phyloP scores from a whole-genome alignment of 2,329 filamentous ascomycete genomes.

The Thielaviopsis euricoi region DNA sequence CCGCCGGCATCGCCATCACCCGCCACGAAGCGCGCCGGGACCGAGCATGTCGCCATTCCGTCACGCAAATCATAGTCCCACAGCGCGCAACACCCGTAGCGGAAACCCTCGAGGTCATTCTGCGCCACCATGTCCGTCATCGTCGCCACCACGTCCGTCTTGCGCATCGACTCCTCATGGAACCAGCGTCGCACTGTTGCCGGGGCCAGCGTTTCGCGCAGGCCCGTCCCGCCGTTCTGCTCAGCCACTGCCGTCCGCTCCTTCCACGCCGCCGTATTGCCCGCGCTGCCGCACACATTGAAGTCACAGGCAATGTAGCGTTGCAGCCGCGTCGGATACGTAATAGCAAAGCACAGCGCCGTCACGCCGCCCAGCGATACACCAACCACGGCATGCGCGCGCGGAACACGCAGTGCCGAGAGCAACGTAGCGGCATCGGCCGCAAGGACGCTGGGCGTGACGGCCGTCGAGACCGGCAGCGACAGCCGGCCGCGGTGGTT shows the following conservation, averaged over 20 bases:
- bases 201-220: constrained; percentile 46
- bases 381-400: constrained; percentile 52
- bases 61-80: constrained; percentile 53
- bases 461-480: constrained; percentile 30
- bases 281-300: constrained; percentile 52
- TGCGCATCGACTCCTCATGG: constrained; percentile 34
- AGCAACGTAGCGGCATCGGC: constrained; percentile 52
- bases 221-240: constrained; percentile 36
- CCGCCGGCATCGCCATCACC: constrained; percentile 55
- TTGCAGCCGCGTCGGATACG: constrained; percentile 39
- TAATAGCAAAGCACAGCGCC: constrained; percentile 53
- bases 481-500: constrained; percentile 52
- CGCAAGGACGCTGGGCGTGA: constrained; percentile 48
- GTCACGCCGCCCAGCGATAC: constrained; percentile 74
- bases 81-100: constrained; percentile 49
- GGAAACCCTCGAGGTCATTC: constrained; percentile 57
- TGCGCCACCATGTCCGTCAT: constrained; percentile 52
- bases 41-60: constrained; percentile 33
- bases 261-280: constrained; percentile 65
- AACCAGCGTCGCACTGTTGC: constrained; percentile 68
- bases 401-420: constrained; percentile 49
- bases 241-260: constrained; percentile 57
- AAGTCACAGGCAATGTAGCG: constrained; percentile 65
- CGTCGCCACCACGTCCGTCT: constrained; percentile 29
- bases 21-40: constrained; percentile 52